Conservation (phyloP, 2,329 filamentous ascomycete genomes). For the Diaporthe ilicicola region DNA sequence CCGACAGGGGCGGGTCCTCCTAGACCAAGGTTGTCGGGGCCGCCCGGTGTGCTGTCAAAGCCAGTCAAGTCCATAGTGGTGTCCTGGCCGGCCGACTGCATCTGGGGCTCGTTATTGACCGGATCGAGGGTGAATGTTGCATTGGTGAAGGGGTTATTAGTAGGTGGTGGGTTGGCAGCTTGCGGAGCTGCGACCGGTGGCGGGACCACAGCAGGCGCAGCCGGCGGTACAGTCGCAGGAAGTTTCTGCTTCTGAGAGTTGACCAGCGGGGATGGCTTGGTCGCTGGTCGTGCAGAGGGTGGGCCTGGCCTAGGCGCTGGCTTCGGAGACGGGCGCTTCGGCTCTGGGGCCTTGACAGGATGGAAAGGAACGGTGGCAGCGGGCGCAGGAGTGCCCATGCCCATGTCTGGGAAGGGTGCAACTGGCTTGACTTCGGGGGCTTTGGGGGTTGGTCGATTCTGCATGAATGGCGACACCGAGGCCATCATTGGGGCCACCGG, state of each 20-base stretch:
- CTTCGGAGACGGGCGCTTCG: conserved; percentile 29
- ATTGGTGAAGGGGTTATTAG: conserved; percentile 31
- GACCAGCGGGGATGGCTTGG: conserved; percentile 31
- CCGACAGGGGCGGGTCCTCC: conserved; percentile 14
- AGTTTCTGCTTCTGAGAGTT: conserved; percentile 28
- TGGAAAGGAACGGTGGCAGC: conserved; percentile 21
- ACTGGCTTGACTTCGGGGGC: conserved; percentile 26
- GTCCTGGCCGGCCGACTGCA: conserved; percentile 8
- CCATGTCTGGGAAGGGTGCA: conserved; percentile 34
- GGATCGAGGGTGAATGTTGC: conserved; percentile 32
- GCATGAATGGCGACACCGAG: conserved; percentile 28
- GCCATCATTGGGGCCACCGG: conserved; percentile 32
- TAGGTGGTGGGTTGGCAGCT: neutral
- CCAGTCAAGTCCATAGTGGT: conserved; percentile 25
- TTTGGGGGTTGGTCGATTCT: conserved; percentile 25
- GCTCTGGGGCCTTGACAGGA: conserved; percentile 25
- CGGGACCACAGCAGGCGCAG: conserved; percentile 17
- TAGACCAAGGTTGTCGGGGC: conserved; percentile 14
- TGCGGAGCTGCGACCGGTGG: conserved; percentile 3
- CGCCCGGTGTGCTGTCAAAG: conserved; percentile 23
- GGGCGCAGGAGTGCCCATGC: conserved; percentile 14
- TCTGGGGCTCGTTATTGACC: conserved; percentile 13
- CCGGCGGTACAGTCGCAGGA: conserved; percentile 22
- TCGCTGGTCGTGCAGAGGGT: conserved; percentile 24
- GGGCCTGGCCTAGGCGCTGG: conserved; percentile 25